Base-by-base conservation (phyloP, 73 alveolate species). In the Paramecium sonneborni region DNA sequence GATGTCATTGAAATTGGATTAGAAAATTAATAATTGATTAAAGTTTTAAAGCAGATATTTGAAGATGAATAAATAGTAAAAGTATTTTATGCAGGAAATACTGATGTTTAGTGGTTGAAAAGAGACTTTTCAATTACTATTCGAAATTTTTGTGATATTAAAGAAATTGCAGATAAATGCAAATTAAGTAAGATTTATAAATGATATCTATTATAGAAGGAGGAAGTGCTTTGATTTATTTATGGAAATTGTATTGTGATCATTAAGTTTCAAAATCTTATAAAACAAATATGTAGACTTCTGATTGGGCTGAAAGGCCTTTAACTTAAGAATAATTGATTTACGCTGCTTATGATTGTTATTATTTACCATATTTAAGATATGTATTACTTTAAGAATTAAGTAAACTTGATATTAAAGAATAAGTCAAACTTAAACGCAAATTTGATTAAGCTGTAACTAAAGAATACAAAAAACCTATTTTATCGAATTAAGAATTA, bases 271-370 rank as follows among this genome's bases (percentile, higher is more conserved):
- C 68, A 18, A 35, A 24, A 62, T 15, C 43, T 34, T 69, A 88
- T 38, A 88, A 88, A 48, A 88, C 32, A 11, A 82, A 70, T 41
- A 44, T 88, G 88, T n/a, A 88, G 3, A 72, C 87, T 30, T 88
- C 94, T 26, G 91, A 88, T 34, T 88, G 94, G 94, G 46, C 91
- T 34, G 74, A 88, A 46, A 88, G 94, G 70, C 91, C 94, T 24
- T 46, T 88, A 41, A 88, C 88, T 70, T 57, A 88, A 26, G 94
- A 88, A 43, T 43, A 88, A 58, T 69, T 88, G 44, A 62, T 57
- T 14, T 88, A 88, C 70, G 89, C 94, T 70, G 94, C 94, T 14
- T 69, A 56, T 14, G 94, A 88, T 58, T 88, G 91, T 30, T 82
- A 88, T 72, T 88, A 69, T 44, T 72, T 88, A 14, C 72, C 76